Evolutionary conservation across 768 basidiomycete genomes (phyloP).

Genomic region (Russula abietina): DNA sequence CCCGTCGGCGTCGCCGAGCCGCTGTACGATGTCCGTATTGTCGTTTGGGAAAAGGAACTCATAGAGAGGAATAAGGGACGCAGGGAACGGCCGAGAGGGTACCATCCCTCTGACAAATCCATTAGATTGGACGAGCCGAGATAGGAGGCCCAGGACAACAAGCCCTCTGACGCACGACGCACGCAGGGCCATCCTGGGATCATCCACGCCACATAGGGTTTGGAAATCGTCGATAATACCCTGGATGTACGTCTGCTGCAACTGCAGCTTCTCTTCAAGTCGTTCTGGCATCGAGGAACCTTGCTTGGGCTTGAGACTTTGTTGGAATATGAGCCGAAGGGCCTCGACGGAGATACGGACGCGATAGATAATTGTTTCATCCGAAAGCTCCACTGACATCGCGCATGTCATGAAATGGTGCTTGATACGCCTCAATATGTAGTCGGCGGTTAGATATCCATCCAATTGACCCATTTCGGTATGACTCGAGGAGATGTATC

Average conservation of each 20-base stretch:
- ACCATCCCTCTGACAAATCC: background rate
- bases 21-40: background rate
- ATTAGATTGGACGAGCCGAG: no score
- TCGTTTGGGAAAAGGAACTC: background rate
- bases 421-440: no score
- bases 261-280: background rate
- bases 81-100: background rate
- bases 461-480: background rate
- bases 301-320: background rate
- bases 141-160: constrained; percentile 3
- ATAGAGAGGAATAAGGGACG: constrained; percentile 1
- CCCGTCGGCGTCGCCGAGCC: background rate
- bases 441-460: background rate
- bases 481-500: no score
- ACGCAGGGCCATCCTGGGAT: constrained; percentile 3
- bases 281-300: background rate
- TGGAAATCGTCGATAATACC: background rate
- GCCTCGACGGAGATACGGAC: constrained; percentile 5
- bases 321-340: constrained; percentile 6
- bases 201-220: background rate
- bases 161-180: constrained; percentile 6
- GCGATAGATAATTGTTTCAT: background rate
- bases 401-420: constrained; percentile 14
- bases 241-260: background rate
- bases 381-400: constrained; percentile 5